Base-by-base conservation (phyloP, 2,329 filamentous ascomycete genomes). In the Dactylellina haptotyla region DNA sequence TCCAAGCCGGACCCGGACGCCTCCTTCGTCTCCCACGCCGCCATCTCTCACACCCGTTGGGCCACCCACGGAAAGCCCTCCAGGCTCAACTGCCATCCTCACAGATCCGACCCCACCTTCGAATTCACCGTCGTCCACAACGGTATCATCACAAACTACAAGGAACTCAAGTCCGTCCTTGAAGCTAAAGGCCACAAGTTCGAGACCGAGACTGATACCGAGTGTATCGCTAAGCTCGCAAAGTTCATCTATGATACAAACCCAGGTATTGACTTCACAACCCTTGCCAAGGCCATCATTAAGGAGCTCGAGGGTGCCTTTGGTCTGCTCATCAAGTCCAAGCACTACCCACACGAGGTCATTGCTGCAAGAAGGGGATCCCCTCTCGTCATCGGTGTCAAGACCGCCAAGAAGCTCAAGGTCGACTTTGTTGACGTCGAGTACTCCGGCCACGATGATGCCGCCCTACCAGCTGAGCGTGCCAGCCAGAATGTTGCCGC, bases 111-210 rank as follows among this genome's bases (percentile, higher is more conserved):
- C 82, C 88, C 90, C 79, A 91, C 85, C 80, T 99, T 94, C 93
- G 91, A 99, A 84, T 99, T 99, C 83, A 87, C 92, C 77, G 89
- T 99, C 79, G 95, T 98, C 75, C 95, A 99, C 90, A 99, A 99
- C 84, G 95, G 95, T 81, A 99, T 99, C 87, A 99, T 99, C 84
- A 99, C 95, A 85, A 99, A 99, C 88, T 99, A 99, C 88, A 99
- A 99, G 87, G 95, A 99, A 85, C 85, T 99, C 79, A 97, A 94
- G 88, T 92, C 90, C 75, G 89, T 99, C 76, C 87, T 99, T 78
- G 87, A 90, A 84, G 87, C 87, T 86, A 99, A 98, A 87, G 95
- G 95, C 81, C 96, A 97, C 89, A 90, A 89, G 80, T 99, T 99
- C 82, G 95, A 99, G 89, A 99, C 95, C 58, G 94, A 99, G 84